A percentile compares a stretch with the other conserved stretches of the same genome.
Evolutionary conservation across 129 eudicot species (phyloP).

Genomic region (Flaveria bidentis): DNA sequence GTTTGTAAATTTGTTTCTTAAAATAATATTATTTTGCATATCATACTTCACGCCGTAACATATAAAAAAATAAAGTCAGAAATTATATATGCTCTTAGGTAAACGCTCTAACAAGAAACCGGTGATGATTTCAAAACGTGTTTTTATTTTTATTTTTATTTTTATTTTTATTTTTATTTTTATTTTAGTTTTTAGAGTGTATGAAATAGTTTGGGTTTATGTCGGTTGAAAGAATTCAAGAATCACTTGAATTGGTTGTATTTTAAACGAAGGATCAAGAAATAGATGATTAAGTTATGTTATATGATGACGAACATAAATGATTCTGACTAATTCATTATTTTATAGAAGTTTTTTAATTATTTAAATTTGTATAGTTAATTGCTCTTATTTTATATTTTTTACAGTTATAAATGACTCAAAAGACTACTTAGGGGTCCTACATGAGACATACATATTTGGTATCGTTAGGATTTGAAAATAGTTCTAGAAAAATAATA

Average conservation of each 20-base stretch:
- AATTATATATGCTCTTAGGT: too few relatives aligned
- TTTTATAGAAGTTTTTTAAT: too few relatives aligned
- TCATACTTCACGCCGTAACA: background rate
- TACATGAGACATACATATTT: background rate
- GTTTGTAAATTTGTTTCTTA: conserved; percentile 2
- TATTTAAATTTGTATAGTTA: too few relatives aligned
- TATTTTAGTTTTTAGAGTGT: too few relatives aligned
- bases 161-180: too few relatives aligned
- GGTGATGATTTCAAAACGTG: too few relatives aligned
- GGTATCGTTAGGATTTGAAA: conserved; percentile 21
- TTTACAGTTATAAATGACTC: background rate
- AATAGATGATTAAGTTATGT: background rate
- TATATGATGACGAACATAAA: background rate
- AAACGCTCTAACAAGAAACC: too few relatives aligned
- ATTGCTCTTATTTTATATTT: too few relatives aligned
- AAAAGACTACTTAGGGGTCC: conserved; percentile 21
- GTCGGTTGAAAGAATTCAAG: too few relatives aligned
- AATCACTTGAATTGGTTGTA: background rate
- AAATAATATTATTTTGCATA: background rate
- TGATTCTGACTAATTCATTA: background rate
- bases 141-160: too few relatives aligned
- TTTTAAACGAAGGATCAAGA: background rate
- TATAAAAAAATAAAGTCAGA: background rate
- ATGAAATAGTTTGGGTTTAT: too few relatives aligned
- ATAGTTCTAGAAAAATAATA: background rate